Evolutionary conservation across 441 rosid genomes (phyloP).

Genomic region (Geranium incanum): DNA sequence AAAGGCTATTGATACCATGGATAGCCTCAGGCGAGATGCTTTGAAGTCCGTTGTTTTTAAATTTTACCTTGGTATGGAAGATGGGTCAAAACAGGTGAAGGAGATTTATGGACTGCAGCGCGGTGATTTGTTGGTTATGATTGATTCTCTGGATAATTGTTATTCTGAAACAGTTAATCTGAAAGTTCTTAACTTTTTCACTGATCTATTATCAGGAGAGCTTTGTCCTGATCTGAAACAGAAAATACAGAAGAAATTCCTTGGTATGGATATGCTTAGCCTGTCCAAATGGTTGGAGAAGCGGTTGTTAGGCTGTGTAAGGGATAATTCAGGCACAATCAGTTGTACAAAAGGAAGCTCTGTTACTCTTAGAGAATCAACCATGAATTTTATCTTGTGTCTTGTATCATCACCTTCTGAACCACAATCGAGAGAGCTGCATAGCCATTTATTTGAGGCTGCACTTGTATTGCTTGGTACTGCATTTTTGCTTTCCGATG

Average conservation of each 20-base stretch:
- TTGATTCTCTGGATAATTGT: slow-evolving; percentile 73
- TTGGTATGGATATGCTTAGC: slow-evolving; percentile 58
- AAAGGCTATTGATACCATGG: slow-evolving; percentile 65
- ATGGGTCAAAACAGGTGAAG: slow-evolving; percentile 39
- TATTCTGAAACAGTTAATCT: slow-evolving; percentile 66
- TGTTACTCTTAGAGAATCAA: slow-evolving; percentile 70
- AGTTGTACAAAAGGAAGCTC: slow-evolving; percentile 58
- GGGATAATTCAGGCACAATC: slow-evolving; percentile 47
- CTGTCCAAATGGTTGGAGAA: slow-evolving; percentile 91
- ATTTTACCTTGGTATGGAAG: slow-evolving; percentile 67
- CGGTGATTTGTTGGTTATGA: slow-evolving; percentile 75
- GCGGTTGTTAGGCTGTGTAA: slow-evolving; percentile 70
- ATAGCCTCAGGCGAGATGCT: slow-evolving; percentile 70
- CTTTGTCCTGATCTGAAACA: slow-evolving; percentile 52
- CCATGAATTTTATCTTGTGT: slow-evolving; percentile 66
- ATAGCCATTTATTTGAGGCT: slow-evolving; percentile 82
- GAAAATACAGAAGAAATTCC: slow-evolving; percentile 55
- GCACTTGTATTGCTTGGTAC: slow-evolving; percentile 67
- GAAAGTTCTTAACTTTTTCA: slow-evolving; percentile 83
- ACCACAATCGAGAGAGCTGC: slow-evolving; percentile 42
- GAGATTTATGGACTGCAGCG: slow-evolving; percentile 42
- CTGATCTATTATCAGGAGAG: slow-evolving; percentile 76
- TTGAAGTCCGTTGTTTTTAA: slow-evolving; percentile 45
- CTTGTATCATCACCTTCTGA: slow-evolving; percentile 55
- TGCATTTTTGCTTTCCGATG: slow-evolving; percentile 82